A percentile compares a stretch with the other conserved stretches of the same genome.
These are phyloP conservation scores for Lizanozyma gosingica DNA, from an alignment of 1,139 yeast genomes.

Conservation along the genomic window DNA sequence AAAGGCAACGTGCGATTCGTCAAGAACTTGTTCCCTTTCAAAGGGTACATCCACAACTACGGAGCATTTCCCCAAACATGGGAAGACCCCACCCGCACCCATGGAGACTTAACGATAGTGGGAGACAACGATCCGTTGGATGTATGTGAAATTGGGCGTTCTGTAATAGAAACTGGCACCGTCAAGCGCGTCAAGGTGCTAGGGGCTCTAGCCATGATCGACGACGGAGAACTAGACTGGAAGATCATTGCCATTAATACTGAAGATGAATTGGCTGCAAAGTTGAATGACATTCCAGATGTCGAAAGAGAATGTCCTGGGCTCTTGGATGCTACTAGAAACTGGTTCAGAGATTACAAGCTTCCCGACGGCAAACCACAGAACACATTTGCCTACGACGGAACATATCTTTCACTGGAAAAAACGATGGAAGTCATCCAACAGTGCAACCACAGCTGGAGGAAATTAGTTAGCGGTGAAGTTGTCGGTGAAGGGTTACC, in stretches of 20 bases:
- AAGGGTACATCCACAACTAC: slow-evolving; percentile 92
- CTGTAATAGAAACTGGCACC: slow-evolving; percentile 61
- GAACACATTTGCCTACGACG: slow-evolving; percentile 80
- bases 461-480: slow-evolving; percentile 49
- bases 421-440: slow-evolving; percentile 64
- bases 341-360: slow-evolving; percentile 94
- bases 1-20: slow-evolving; percentile 83
- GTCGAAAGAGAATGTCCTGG: slow-evolving; percentile 82
- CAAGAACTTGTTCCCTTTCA: slow-evolving; percentile 90
- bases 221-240: slow-evolving; percentile 98
- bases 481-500: slow-evolving; percentile 29
- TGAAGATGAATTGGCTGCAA: slow-evolving; percentile 69
- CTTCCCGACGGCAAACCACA: slow-evolving; percentile 89
- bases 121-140: slow-evolving; percentile 98
- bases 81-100: slow-evolving; percentile 57
- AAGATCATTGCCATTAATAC: slow-evolving; percentile 81
- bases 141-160: slow-evolving; percentile 87
- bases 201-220: slow-evolving; percentile 89
- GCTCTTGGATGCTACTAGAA: slow-evolving; percentile 71
- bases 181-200: slow-evolving; percentile 79
- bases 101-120: slow-evolving; percentile 32
- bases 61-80: slow-evolving; percentile 99
- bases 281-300: slow-evolving; percentile 72
- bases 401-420: slow-evolving; percentile 62
- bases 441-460: slow-evolving; percentile 81